Evolutionary conservation across 2,329 filamentous ascomycete genomes (phyloP), one percentile per base, ranked within the genome.

Genomic region (Colletotrichum sidae): DNA sequence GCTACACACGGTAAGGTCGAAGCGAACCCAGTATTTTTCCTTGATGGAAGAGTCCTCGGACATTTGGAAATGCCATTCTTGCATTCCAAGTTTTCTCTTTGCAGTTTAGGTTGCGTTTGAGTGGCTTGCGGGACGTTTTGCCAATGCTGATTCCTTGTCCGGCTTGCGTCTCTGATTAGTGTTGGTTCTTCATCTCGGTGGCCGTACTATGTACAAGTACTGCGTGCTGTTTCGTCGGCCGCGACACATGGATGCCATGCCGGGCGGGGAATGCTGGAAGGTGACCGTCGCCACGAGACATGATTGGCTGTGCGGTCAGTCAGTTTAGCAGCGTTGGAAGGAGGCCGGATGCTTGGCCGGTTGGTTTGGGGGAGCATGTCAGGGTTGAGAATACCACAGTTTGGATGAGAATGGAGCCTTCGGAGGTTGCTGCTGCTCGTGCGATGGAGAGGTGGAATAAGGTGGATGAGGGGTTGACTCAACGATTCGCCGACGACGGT

Each of bases 51-150:
- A 45, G 45, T 38, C 12, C 38, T 53, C 47, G n/a, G 46, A 13
- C 15, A 33, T 55, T 56, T 55, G 35, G 46, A 52, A 65, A 56
- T 65, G 58, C 58, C 58, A 65, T 62, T n/a, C 10, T 35, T 10
- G 17, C 62, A 56, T 62, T 65, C 52, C 52, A 62, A 47, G n/a
- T 46, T 35, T 46, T 35, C 46, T 49, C 35, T 57, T 57, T 38
- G 17, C n/a, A 15, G 35, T 39, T 45, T 25, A 5, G 25, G 4
- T 25, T 25, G 4, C 25, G 25, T 15, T 33, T 52, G 57, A n/a
- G 51, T 62, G 58, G 46, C 57, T 52, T 52, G 41, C 58, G 12
- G 51, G 52, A 54, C 42, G 2, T 34, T 41, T 12, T 45, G 34
- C 35, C 5, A 11, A 8, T 42, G 45, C 25, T 17, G 15, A 42